These are phyloP conservation scores for Phytophthora brassicae DNA, from an alignment of 352 stramenopile genomes.

Conservation along the genomic window DNA sequence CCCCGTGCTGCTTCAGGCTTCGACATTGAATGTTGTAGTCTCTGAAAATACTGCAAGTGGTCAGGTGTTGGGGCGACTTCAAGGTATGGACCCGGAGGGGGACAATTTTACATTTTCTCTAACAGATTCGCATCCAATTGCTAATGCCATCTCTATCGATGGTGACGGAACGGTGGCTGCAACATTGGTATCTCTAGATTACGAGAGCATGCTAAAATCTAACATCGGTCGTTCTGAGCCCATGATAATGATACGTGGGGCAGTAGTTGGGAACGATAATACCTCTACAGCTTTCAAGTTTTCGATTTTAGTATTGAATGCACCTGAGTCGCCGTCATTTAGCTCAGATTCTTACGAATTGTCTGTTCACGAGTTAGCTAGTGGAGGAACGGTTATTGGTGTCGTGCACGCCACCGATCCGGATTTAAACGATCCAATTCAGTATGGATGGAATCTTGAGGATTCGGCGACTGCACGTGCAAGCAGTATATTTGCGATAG, in stretches of 20 bases:
- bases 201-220: slow-evolving; percentile 16
- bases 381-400: slow-evolving; percentile 34
- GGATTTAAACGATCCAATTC: slow-evolving; percentile 37
- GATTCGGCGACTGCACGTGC: slow-evolving; percentile 5
- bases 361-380: slow-evolving; percentile 47
- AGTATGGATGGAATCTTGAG: slow-evolving; percentile 21
- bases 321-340: slow-evolving; percentile 22
- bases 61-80: slow-evolving; percentile 34
- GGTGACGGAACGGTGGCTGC: slow-evolving; percentile 17
- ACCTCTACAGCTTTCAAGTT: slow-evolving; percentile 23
- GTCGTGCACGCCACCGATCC: slow-evolving; percentile 42
- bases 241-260: slow-evolving; percentile 15
- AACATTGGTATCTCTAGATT: slow-evolving; percentile 19
- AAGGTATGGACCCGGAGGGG: slow-evolving; percentile 47
- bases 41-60: slow-evolving; percentile 36
- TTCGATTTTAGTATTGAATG: slow-evolving; percentile 14
- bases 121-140: slow-evolving; percentile 27
- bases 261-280: slow-evolving; percentile 5
- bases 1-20: slow-evolving; percentile 34
- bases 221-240: slow-evolving; percentile 7
- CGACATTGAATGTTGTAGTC: slow-evolving; percentile 29
- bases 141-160: slow-evolving; percentile 17
- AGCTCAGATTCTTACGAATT: slow-evolving; percentile 8
- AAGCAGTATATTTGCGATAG: slow-evolving; percentile 18
- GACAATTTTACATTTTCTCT: slow-evolving; percentile 46